These are phyloP conservation scores for Termitomyces sp. DNA, from an alignment of 768 basidiomycete species.

Conservation along the genomic window DNA sequence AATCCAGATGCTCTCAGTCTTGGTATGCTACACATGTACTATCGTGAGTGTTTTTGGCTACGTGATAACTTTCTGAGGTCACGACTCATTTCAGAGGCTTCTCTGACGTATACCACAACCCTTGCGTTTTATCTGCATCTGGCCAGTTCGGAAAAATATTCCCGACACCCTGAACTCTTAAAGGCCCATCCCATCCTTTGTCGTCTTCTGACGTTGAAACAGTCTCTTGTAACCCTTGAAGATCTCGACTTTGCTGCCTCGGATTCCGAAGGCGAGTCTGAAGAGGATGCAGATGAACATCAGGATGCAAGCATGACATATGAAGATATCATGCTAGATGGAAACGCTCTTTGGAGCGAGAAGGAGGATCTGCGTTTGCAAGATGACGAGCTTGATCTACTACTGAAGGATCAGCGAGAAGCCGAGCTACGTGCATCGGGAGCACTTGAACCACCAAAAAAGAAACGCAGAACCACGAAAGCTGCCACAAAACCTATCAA, in stretches of 20 bases:
- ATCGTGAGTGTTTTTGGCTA: conserved; percentile 56
- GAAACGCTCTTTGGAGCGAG: conserved; percentile 38
- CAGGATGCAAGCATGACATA: conserved; percentile 24
- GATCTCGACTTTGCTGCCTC: conserved; percentile 64
- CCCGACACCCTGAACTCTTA: conserved; percentile 54
- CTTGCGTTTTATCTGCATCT: conserved; percentile 92
- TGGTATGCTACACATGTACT: conserved; percentile 79
- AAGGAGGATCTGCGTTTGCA: conserved; percentile 29
- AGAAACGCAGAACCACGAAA: conserved; percentile 47
- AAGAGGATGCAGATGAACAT: conserved; percentile 35
- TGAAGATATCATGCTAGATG: conserved; percentile 33
- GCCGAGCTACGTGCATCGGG: conserved; percentile 12
- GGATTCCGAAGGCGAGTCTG: conserved; percentile 40
- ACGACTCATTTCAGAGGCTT: conserved; percentile 53
- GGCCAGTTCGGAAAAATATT: conserved; percentile 63
- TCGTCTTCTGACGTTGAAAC: conserved; percentile 79
- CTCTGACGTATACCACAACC: conserved; percentile 84
- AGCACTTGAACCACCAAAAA: conserved; percentile 45
- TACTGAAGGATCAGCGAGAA: conserved; percentile 41
- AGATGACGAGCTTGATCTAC: conserved; percentile 45
- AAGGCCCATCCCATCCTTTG: conserved; percentile 66
- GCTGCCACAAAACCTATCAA: conserved; percentile 31
- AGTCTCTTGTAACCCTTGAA: conserved; percentile 76
- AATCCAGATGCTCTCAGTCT: conserved; percentile 49
- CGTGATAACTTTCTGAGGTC: not conserved